These are phyloP conservation scores for Aspergillus ochraceus DNA, from an alignment of 2,329 filamentous ascomycete species.

Conservation along the genomic window DNA sequence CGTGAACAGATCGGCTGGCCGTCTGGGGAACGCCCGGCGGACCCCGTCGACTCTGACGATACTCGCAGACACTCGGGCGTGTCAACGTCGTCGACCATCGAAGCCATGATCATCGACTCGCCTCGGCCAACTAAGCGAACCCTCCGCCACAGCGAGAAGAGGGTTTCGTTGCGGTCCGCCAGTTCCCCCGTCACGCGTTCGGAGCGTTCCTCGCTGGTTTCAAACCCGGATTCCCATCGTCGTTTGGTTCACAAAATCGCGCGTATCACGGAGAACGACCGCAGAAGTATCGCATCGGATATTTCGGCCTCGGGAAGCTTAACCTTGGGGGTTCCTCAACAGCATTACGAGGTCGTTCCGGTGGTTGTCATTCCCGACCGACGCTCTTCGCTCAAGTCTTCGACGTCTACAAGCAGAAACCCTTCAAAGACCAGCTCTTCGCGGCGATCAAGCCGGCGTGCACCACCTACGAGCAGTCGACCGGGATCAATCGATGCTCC, in stretches of 20 bases:
- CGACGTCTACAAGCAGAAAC: slow-evolving; percentile 36
- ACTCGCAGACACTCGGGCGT: slow-evolving; percentile 49
- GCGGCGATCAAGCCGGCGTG: slow-evolving; percentile 37
- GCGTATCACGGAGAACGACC: slow-evolving; percentile 50
- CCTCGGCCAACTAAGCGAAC: slow-evolving; percentile 47
- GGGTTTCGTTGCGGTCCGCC: slow-evolving; percentile 51
- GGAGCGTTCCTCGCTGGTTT: slow-evolving; percentile 46
- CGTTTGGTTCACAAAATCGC: slow-evolving; percentile 53
- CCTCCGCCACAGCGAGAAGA: slow-evolving; percentile 56
- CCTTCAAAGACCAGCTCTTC: slow-evolving; percentile 44
- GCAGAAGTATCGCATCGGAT: slow-evolving; percentile 45
- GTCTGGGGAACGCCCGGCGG: slow-evolving; percentile 29
- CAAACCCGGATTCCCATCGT: slow-evolving; percentile 46
- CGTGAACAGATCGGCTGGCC: slow-evolving; percentile 54
- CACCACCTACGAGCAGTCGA: slow-evolving; percentile 35
- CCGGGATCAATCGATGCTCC: slow-evolving; percentile 34
- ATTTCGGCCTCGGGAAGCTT: slow-evolving; percentile 37
- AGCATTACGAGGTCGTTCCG: slow-evolving; percentile 43
- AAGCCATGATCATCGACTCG: slow-evolving; percentile 56
- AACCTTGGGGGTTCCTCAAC: slow-evolving; percentile 28
- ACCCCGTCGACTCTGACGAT: slow-evolving; percentile 29
- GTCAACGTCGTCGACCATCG: slow-evolving; percentile 56
- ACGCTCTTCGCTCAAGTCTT: slow-evolving; percentile 44
- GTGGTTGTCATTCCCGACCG: slow-evolving; percentile 51
- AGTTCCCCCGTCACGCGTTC: slow-evolving; percentile 47